These are phyloP conservation scores for Cytospora schulzeri DNA, from an alignment of 2,329 filamentous ascomycete species.

Conservation along the genomic window DNA sequence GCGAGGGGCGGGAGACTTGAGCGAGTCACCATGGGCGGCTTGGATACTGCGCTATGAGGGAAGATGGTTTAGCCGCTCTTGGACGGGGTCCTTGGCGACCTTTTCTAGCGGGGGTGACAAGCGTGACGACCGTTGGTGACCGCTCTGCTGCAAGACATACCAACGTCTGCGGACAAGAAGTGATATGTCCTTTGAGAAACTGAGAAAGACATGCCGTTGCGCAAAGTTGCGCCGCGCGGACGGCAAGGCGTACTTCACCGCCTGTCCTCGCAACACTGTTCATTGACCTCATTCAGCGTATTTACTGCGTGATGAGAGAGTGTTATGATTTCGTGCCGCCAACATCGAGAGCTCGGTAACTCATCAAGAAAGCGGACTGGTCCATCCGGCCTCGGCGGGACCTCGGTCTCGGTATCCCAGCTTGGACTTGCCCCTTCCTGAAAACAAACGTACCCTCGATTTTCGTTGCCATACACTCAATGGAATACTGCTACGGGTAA, in stretches of 20 bases:
- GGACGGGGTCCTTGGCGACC: constrained; percentile 5
- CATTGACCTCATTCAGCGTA: not conserved
- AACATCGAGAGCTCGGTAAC: not conserved
- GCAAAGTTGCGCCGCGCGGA: not conserved
- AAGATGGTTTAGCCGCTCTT: constrained; percentile 9
- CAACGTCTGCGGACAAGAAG: constrained; percentile 8
- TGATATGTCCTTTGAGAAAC: not conserved
- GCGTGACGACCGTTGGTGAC: not conserved
- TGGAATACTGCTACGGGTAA: not conserved
- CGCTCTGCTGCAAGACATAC: constrained; percentile 8
- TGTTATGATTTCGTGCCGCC: not conserved
- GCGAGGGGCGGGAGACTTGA: too few species aligned
- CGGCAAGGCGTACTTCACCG: constrained; percentile 3
- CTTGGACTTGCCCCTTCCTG: not conserved
- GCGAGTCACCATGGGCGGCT: not conserved
- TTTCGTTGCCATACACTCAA: not conserved
- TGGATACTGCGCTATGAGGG: not conserved
- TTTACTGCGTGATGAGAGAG: not conserved
- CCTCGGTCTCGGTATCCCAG: not conserved
- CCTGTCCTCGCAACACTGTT: not conserved
- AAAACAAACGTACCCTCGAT: not conserved
- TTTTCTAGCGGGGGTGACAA: constrained; percentile 5
- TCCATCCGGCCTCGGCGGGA: not conserved
- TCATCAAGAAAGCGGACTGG: not conserved
- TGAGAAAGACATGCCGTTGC: not conserved